phyloP scores from a whole-genome alignment of 441 rosid species.

The Euphorbia neoarborescens region DNA sequence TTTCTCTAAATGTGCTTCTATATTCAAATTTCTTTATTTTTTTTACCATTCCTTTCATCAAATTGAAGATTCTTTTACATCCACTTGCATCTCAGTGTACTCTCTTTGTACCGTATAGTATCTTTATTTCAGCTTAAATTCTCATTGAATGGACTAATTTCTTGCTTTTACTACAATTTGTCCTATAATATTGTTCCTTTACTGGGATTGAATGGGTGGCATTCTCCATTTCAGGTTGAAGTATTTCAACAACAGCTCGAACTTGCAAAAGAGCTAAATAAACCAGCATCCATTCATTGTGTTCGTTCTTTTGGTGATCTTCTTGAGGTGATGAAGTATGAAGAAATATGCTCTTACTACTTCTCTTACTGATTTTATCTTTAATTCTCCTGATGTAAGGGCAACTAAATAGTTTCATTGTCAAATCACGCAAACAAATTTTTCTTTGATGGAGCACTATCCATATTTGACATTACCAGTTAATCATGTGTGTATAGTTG shows the following conservation, averaged over 20 bases:
- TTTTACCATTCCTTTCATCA: background rate
- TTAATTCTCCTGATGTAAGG: background rate
- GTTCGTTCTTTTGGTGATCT: constrained; percentile 77
- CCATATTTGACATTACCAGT: background rate
- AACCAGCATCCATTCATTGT: constrained; percentile 76
- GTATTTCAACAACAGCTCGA: constrained; percentile 71
- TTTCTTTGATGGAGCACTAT: background rate
- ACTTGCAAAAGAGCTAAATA: constrained; percentile 71
- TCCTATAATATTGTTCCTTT: background rate
- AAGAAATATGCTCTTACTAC: background rate
- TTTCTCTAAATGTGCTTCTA: background rate
- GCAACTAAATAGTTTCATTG: no score
- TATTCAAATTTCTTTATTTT: background rate
- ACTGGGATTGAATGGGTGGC: background rate
- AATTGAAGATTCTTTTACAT: background rate
- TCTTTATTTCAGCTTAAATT: background rate
- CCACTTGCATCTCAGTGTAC: background rate
- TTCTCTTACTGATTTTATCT: background rate
- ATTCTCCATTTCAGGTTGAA: constrained; percentile 35
- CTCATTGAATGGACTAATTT: background rate
- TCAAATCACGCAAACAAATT: no score
- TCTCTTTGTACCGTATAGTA: background rate
- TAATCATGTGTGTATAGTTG: background rate
- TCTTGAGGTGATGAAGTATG: constrained; percentile 68
- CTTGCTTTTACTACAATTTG: background rate